A percentile compares a stretch with the other conserved stretches of the same genome.
Conservation (phyloP, 352 stramenopile species). For the Globisporangium camurandrum region DNA sequence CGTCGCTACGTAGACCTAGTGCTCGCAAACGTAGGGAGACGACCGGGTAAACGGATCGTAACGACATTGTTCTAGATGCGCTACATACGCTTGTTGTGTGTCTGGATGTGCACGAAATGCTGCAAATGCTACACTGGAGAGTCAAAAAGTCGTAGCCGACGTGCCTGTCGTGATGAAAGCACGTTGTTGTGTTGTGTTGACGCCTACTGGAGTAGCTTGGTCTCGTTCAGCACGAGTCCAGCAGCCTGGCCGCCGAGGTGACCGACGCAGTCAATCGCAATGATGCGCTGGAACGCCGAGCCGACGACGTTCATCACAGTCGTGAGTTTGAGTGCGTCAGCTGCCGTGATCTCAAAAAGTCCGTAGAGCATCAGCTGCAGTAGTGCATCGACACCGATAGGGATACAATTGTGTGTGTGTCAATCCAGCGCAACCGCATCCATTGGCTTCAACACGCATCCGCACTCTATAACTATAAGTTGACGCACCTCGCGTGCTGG, state of each 20-base stretch:
- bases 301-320: constrained; percentile 53
- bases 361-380: constrained; percentile 53
- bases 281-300: constrained; percentile 44
- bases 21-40: background rate
- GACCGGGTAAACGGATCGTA: background rate
- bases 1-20: background rate
- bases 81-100: background rate
- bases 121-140: no score
- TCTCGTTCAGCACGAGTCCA: constrained; percentile 46
- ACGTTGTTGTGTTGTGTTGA: background rate
- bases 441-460: no score
- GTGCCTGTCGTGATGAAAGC: background rate
- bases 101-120: background rate
- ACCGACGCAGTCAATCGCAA: constrained; percentile 67
- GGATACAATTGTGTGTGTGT: no score
- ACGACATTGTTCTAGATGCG: constrained; percentile 1
- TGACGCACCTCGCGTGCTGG: constrained; percentile 47
- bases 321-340: constrained; percentile 59
- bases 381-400: constrained; percentile 6
- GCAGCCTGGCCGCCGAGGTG: constrained; percentile 62
- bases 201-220: constrained; percentile 16
- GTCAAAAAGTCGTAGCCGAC: background rate
- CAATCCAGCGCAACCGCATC: no score
- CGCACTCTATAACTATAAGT: no score
- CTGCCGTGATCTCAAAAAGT: constrained; percentile 47